These are phyloP conservation scores for Solanum medicagineum DNA, from an alignment of 257 asterid species.

Conservation along the genomic window DNA sequence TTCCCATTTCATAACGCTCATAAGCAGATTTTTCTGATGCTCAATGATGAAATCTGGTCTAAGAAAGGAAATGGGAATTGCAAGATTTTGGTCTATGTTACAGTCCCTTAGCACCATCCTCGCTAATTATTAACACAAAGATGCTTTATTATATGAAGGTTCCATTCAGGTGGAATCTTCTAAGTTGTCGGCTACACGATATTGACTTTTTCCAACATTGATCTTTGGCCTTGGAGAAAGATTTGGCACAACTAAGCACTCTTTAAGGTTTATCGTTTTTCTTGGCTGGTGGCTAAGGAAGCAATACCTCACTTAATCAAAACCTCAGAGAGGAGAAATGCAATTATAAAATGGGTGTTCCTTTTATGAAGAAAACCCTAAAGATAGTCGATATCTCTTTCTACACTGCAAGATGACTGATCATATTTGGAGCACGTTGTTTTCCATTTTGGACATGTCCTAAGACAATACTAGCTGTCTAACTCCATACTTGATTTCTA, in stretches of 20 bases:
- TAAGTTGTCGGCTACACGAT: neutral
- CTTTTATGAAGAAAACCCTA: neutral
- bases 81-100: neutral
- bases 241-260: neutral
- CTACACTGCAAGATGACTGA: neutral
- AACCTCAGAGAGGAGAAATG: neutral
- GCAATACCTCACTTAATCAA: neutral
- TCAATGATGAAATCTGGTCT: neutral
- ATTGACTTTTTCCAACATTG: neutral
- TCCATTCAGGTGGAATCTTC: neutral
- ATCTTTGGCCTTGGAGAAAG: neutral
- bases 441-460: neutral
- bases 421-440: neutral
- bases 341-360: neutral
- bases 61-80: neutral
- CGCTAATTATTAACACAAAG: neutral
- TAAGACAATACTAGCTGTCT: neutral
- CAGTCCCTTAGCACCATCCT: neutral
- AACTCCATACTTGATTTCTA: neutral
- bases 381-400: neutral
- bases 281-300: neutral
- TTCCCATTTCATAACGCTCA: neutral
- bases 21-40: neutral
- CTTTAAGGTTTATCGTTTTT: neutral
- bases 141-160: neutral